phyloP scores from a whole-genome alignment of 129 eudicot species.

The Escallonia herrerae region DNA sequence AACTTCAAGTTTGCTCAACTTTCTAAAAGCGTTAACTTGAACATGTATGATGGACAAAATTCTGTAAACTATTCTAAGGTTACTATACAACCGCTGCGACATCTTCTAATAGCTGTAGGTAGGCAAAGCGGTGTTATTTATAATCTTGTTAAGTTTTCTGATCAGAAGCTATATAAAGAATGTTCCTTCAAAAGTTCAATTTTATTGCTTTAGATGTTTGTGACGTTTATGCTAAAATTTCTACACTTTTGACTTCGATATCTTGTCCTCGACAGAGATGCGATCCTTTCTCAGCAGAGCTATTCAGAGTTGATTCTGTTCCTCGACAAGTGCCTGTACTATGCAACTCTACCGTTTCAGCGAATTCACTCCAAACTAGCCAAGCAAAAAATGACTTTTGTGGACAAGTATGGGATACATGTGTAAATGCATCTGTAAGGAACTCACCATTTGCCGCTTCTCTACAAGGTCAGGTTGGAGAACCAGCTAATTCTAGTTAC shows the following conservation, averaged over 20 bases:
- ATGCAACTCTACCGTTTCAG: constrained; percentile 55
- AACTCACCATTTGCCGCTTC: constrained; percentile 69
- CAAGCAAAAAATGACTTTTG: constrained; percentile 41
- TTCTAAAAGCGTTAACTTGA: too few species aligned
- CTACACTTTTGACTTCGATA: background rate
- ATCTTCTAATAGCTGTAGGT: too few species aligned
- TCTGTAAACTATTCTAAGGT: too few species aligned
- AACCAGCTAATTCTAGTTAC: constrained; percentile 32
- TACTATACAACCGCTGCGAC: too few species aligned
- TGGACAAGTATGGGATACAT: constrained; percentile 60
- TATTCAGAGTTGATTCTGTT: constrained; percentile 32
- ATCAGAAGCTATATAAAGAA: too few species aligned
- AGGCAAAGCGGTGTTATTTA: too few species aligned
- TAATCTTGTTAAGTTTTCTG: too few species aligned
- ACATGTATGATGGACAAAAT: too few species aligned
- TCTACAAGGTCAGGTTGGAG: constrained; percentile 44
- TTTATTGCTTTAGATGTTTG: too few species aligned
- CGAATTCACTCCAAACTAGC: constrained; percentile 31
- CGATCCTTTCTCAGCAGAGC: constrained; percentile 72
- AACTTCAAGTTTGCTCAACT: too few species aligned
- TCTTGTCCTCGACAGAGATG: constrained; percentile 46
- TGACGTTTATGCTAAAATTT: background rate
- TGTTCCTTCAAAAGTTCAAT: too few species aligned
- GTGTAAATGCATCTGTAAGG: constrained; percentile 45
- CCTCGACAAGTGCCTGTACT: constrained; percentile 59